Evolutionary conservation across 495 filamentous ascomycete genomes (phyloP), one percentile per base, ranked within the genome.

Genomic region (Tuber brumale): DNA sequence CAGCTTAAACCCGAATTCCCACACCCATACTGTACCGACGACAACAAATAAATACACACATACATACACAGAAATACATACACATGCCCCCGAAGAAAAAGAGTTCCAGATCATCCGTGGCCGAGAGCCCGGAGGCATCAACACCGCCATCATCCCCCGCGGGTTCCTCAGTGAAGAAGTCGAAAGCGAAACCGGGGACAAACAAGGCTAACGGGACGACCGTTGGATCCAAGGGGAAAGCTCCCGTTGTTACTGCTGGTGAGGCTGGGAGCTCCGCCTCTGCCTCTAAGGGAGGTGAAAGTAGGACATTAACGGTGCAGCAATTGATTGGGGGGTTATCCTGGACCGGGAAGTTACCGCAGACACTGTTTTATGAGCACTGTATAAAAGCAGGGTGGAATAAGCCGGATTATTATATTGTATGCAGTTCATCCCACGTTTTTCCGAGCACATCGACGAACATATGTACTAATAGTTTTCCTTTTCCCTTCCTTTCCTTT

Each of bases 301-400:
- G 39, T 9, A 79, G 74, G 27, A 70, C 37, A 0, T 46, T 44
- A 14, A 73, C 74, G 8, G 39, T 43, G 27, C 77, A 82, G 61
- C 80, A 82, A 73, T 78, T 99, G 75, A 97, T 99, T 84, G 96
- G 93, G 71, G 95, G 95, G 71, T 89, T 93, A 79, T 97, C 94
- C 82, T 99, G 96, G 96, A 99, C 95, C 0, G 95, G 95, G 48
- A 99, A 99, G 83, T 85, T 99, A 51, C 95, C 95, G 5, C 92
- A 97, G 72, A 95, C 94, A 82, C 87, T 99, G 82, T 90, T 99
- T 74, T 91, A 92, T 27, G 95, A 99, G 87, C 93, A 97, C 85
- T 83, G 81, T 57, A 16, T 43, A 3, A 94, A 94, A 85, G 92
- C 95, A 85, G 93, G 92, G 82, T 99, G 95, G 95, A 91, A 92